Percentiles rank a stretch among this genome's conserved stretches.
These are phyloP conservation scores for Linum usitatissimum DNA, from an alignment of 345 rosid species.

Conservation along the genomic window DNA sequence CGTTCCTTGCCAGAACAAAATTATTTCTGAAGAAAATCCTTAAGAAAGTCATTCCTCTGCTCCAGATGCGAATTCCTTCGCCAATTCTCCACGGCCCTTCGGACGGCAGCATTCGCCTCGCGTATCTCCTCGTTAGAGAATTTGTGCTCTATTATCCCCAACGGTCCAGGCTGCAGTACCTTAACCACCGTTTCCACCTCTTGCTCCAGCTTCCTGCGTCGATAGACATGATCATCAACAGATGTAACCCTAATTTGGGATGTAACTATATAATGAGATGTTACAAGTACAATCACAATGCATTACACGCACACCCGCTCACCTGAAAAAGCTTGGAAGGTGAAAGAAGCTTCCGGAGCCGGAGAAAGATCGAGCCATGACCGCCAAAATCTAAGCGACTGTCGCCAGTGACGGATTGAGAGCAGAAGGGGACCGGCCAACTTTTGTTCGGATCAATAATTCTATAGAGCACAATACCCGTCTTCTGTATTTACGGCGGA, in stretches of 20 bases:
- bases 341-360: neutral
- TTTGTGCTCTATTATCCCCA: constrained; percentile 79
- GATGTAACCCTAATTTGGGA: neutral
- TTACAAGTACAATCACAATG: neutral
- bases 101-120: constrained; percentile 50
- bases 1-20: no score
- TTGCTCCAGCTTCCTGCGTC: constrained; percentile 57
- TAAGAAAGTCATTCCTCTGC: constrained; percentile 35
- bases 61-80: constrained; percentile 37
- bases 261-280: neutral
- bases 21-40: constrained; percentile 43
- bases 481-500: no score
- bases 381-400: no score
- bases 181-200: constrained; percentile 76
- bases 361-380: neutral
- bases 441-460: no score
- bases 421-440: no score
- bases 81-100: constrained; percentile 64
- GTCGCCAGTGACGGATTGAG: no score
- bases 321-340: neutral
- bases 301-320: neutral
- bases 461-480: no score
- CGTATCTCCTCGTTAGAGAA: constrained; percentile 59
- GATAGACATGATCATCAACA: neutral
- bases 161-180: constrained; percentile 81